phyloP scores from a whole-genome alignment of 352 stramenopile species.

The Pythium inflatum region DNA sequence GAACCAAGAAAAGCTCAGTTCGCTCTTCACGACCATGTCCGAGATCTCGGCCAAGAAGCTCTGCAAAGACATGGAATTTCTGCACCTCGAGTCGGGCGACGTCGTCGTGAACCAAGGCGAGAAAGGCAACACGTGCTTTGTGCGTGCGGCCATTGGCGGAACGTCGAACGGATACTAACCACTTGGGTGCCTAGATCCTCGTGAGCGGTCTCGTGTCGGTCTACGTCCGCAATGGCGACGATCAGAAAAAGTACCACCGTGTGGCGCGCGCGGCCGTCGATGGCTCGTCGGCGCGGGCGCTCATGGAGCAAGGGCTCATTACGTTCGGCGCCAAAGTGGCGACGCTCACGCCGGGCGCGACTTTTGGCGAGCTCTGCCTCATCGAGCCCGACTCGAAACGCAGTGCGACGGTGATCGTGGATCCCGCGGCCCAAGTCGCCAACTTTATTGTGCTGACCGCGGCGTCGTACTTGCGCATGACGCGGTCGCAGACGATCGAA shows the following conservation, averaged over 20 bases:
- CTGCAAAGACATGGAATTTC: constrained; percentile 87
- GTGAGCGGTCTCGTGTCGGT: constrained; percentile 79
- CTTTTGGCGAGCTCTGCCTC: constrained; percentile 83
- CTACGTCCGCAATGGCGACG: constrained; percentile 68
- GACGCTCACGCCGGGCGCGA: constrained; percentile 74
- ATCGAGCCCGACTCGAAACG: constrained; percentile 87
- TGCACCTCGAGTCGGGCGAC: constrained; percentile 64
- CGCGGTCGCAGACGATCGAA: constrained; percentile 76
- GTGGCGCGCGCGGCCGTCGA: constrained; percentile 51
- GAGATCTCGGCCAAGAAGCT: constrained; percentile 84
- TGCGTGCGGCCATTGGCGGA: too few species aligned
- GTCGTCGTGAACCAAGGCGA: constrained; percentile 85
- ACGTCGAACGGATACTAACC: too few species aligned
- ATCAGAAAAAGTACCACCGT: constrained; percentile 69
- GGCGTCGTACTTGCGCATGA: constrained; percentile 82
- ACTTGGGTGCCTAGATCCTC: constrained; percentile 58
- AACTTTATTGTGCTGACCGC: constrained; percentile 88
- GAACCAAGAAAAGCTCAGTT: constrained; percentile 87
- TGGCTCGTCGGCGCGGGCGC: constrained; percentile 43
- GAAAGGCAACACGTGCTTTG: constrained; percentile 86
- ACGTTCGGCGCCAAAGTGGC: constrained; percentile 71
- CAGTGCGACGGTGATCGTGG: constrained; percentile 80
- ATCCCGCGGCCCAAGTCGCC: constrained; percentile 61
- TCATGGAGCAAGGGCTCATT: constrained; percentile 44
- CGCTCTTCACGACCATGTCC: constrained; percentile 85